These are phyloP conservation scores for Cyclotella kingstonii DNA, from an alignment of 108 stramenopile genomes.

Conservation along the genomic window DNA sequence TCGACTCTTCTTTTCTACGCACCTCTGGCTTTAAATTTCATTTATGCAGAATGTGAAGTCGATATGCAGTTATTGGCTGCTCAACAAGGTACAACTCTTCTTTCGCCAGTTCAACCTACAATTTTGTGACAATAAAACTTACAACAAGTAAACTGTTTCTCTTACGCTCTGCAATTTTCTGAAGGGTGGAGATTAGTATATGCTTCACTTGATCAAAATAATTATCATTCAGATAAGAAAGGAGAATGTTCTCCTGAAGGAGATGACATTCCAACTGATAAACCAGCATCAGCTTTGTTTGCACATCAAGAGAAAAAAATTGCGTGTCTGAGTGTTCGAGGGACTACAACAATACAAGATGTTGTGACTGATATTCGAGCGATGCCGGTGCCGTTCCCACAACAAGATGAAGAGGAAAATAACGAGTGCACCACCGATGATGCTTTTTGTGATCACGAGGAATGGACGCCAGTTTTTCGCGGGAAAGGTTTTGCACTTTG, in stretches of 20 bases:
- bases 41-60: conserved; percentile 84
- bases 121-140: not conserved
- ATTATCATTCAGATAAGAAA: conserved; percentile 38
- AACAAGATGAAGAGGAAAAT: conserved; percentile 41
- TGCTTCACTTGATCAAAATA: conserved; percentile 73
- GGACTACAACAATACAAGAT: conserved; percentile 92
- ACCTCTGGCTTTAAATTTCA: conserved; percentile 87
- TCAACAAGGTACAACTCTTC: conserved; percentile 52
- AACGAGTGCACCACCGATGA: conserved; percentile 22
- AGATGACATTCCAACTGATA: conserved; percentile 38
- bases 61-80: conserved; percentile 91
- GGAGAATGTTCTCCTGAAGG: conserved; percentile 22
- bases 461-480: conserved; percentile 72
- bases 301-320: conserved; percentile 69
- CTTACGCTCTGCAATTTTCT: not conserved
- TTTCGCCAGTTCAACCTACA: not conserved
- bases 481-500: conserved; percentile 74
- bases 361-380: conserved; percentile 96
- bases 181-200: conserved; percentile 79
- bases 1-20: conserved; percentile 79
- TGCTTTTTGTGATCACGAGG: conserved; percentile 29
- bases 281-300: conserved; percentile 76
- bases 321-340: conserved; percentile 81
- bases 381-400: conserved; percentile 82
- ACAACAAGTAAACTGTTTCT: not conserved